Evolutionary conservation across 495 filamentous ascomycete species (phyloP).

Genomic region (Tricharina praecox): DNA sequence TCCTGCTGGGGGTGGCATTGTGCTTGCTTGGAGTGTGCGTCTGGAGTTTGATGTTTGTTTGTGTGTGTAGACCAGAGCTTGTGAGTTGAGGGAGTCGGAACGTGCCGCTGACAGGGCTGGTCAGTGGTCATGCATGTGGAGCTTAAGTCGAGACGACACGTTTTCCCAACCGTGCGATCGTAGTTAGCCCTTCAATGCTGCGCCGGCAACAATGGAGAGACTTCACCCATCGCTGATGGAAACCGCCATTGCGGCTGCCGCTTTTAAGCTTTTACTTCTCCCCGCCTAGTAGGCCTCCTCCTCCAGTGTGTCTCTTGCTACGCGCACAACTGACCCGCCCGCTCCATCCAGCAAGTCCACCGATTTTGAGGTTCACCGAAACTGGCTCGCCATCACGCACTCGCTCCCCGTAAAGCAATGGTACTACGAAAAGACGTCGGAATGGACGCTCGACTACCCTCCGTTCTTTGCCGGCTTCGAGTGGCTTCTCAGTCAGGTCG

Average conservation of each 20-base stretch:
- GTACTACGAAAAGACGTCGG: conserved; percentile 94
- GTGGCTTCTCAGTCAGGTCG: conserved; percentile 74
- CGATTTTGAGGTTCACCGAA: conserved; percentile 95
- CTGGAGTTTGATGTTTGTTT: too few species aligned
- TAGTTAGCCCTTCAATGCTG: too few species aligned
- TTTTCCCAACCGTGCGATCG: too few species aligned
- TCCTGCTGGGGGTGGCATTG: conserved; percentile 18
- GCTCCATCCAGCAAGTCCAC: conserved; percentile 74
- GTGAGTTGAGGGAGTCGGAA: too few species aligned
- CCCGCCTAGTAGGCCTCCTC: conserved; percentile 69
- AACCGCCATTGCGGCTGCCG: conserved; percentile 70
- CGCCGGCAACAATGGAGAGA: background rate
- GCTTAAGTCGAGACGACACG: too few species aligned
- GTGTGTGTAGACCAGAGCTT: too few species aligned
- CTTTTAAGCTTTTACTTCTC: conserved; percentile 85
- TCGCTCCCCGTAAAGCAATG: conserved; percentile 74
- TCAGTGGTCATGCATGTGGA: too few species aligned
- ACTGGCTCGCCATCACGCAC: conserved; percentile 91
- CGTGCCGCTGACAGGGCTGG: too few species aligned
- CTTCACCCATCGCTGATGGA: conserved; percentile 30
- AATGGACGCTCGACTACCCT: conserved; percentile 98
- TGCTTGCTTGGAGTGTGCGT: too few species aligned
- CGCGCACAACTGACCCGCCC: conserved; percentile 13
- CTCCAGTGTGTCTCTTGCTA: background rate
- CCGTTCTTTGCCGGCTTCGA: conserved; percentile 96